These are phyloP conservation scores for Truncatella angustata DNA, from an alignment of 2,329 filamentous ascomycete species.

Conservation along the genomic window DNA sequence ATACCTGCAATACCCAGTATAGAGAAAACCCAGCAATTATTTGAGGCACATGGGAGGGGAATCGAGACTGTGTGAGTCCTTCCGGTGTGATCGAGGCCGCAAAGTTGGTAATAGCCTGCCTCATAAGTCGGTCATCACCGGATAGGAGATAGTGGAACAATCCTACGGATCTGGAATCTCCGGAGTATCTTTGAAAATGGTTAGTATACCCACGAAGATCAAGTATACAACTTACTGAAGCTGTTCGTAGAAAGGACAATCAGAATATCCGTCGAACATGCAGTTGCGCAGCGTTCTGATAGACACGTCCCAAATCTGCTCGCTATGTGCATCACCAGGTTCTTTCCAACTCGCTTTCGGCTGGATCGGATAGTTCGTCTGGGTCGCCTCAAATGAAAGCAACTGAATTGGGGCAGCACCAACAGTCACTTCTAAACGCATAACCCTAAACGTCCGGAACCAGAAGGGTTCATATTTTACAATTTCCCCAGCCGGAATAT, in stretches of 20 bases:
- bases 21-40: slow-evolving; percentile 37
- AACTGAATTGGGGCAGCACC: neutral
- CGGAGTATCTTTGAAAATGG: slow-evolving; percentile 3
- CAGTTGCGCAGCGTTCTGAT: slow-evolving; percentile 22
- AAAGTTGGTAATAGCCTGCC: slow-evolving; percentile 28
- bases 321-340: neutral
- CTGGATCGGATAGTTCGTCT: slow-evolving; percentile 3
- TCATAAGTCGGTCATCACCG: slow-evolving; percentile 29
- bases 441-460: slow-evolving; percentile 4
- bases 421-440: neutral
- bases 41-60: slow-evolving; percentile 33
- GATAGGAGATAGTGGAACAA: slow-evolving; percentile 30
- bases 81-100: slow-evolving; percentile 19
- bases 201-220: neutral
- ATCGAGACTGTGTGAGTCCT: slow-evolving; percentile 33
- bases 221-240: slow-evolving; percentile 22
- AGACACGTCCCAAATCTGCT: slow-evolving; percentile 5
- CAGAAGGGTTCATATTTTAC: slow-evolving; percentile 6
- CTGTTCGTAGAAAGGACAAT: slow-evolving; percentile 35
- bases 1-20: slow-evolving; percentile 34
- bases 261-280: slow-evolving; percentile 31
- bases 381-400: neutral
- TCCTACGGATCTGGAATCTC: slow-evolving; percentile 23
- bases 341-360: neutral
- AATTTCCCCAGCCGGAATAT: neutral